phyloP scores from a whole-genome alignment of 192 early-diverging fungal genomes.

The Coemansia sp. region DNA sequence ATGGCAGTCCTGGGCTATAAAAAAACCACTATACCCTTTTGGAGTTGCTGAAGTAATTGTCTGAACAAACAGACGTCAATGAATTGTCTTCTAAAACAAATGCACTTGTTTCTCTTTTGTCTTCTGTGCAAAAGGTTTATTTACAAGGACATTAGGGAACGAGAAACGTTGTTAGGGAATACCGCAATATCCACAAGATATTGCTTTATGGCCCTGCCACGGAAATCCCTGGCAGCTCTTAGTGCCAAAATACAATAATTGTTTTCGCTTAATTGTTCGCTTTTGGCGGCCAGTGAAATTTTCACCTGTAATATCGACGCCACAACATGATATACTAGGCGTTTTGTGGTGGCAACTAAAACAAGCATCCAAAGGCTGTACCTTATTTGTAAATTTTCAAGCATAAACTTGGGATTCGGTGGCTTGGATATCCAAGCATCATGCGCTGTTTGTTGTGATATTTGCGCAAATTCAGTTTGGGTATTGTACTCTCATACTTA shows the following conservation, averaged over 20 bases:
- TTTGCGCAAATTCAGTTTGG: too few relatives aligned
- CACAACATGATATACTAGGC: neutral
- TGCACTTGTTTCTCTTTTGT: neutral
- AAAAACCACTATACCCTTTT: neutral
- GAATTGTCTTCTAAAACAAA: neutral
- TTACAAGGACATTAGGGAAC: too few relatives aligned
- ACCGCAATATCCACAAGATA: neutral
- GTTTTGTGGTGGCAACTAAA: too few relatives aligned
- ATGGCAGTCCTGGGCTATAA: neutral
- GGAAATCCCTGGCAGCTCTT: neutral
- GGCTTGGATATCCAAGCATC: neutral
- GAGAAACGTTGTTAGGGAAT: neutral
- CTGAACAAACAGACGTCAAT: neutral
- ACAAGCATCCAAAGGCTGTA: neutral
- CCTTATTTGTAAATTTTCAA: neutral
- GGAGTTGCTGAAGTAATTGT: neutral
- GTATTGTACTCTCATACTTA: too few relatives aligned
- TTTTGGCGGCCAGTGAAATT: too few relatives aligned
- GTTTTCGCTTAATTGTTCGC: neutral
- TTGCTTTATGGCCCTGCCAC: neutral
- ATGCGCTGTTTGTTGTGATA: too few relatives aligned
- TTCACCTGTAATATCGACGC: neutral
- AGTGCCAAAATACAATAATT: neutral
- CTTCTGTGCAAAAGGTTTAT: too few relatives aligned
- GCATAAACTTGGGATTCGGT: too few relatives aligned